phyloP scores from a whole-genome alignment of 805 yeast species.

The Hanseniaspora valbyensis region DNA sequence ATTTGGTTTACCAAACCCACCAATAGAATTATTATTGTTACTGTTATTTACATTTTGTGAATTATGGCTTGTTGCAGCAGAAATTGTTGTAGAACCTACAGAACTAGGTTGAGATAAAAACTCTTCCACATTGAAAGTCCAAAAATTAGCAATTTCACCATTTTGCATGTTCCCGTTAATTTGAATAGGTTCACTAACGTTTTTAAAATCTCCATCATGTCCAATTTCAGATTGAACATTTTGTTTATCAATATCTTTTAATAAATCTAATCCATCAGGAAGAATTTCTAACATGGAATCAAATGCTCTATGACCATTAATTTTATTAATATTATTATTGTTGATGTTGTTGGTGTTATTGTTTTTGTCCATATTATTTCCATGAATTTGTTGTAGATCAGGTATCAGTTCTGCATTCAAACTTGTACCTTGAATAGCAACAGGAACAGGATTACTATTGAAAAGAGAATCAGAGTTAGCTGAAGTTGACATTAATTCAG shows the following conservation, averaged over 20 bases:
- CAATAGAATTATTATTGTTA: neutral
- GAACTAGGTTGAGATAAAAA: slow-evolving; percentile 30
- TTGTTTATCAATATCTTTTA: slow-evolving; percentile 2
- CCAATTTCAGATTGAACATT: slow-evolving; percentile 9
- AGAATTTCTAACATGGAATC: slow-evolving; percentile 30
- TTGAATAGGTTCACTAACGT: slow-evolving; percentile 22
- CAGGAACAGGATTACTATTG: slow-evolving; percentile 1
- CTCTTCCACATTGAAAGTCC: slow-evolving; percentile 33
- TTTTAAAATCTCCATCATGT: neutral
- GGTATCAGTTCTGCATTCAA: slow-evolving; percentile 8
- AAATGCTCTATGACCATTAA: slow-evolving; percentile 16
- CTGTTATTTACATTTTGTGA: slow-evolving; percentile 4
- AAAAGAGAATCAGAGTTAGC: slow-evolving; percentile 14
- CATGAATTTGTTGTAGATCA: slow-evolving; percentile 1
- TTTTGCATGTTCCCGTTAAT: slow-evolving; percentile 26
- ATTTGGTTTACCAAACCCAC: slow-evolving; percentile 14
- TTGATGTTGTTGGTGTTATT: slow-evolving; percentile 6
- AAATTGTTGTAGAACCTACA: slow-evolving; percentile 29
- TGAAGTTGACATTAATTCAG: slow-evolving; percentile 7
- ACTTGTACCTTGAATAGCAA: slow-evolving; percentile 11
- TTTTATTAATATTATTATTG: neutral
- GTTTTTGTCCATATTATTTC: neutral
- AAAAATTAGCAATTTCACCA: slow-evolving; percentile 33
- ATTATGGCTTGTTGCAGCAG: slow-evolving; percentile 27
- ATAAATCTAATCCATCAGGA: slow-evolving; percentile 27